Evolutionary conservation across 2,329 filamentous ascomycete species (phyloP).

Genomic region (Pseudogymnoascus sp.): DNA sequence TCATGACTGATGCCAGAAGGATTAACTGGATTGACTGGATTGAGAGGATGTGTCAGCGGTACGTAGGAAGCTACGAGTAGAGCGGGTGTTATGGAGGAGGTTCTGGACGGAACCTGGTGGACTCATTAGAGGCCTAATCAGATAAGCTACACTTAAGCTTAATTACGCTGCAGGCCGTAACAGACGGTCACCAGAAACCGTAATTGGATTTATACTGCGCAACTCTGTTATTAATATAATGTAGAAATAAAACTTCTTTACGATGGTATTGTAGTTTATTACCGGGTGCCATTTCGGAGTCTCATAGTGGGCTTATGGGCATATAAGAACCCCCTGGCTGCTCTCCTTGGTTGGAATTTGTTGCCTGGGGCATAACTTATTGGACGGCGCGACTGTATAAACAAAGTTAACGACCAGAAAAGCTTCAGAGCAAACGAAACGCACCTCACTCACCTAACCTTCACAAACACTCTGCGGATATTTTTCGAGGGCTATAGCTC

Average conservation of each 20-base stretch:
- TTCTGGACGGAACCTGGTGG: not conserved
- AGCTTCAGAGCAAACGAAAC: constrained; percentile 1
- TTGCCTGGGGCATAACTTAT: constrained; percentile 5
- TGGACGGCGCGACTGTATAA: not conserved
- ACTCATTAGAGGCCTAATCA: constrained; percentile 3
- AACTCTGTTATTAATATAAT: not conserved
- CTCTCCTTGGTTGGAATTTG: not conserved
- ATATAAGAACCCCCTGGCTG: not conserved
- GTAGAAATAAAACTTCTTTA: not conserved
- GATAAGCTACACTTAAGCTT: constrained; percentile 10
- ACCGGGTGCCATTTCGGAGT: not conserved
- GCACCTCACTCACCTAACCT: not conserved
- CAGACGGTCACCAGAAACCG: not conserved
- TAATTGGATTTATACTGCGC: not conserved
- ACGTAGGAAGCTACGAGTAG: constrained; percentile 2
- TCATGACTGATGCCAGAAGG: not conserved
- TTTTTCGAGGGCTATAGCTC: not conserved
- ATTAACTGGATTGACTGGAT: not conserved
- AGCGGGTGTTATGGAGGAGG: not conserved
- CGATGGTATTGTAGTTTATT: not conserved
- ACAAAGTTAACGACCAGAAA: constrained; percentile 7
- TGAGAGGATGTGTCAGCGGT: not conserved
- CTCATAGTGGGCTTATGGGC: not conserved
- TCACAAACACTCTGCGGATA: not conserved
- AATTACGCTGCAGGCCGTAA: not conserved